Evolutionary conservation across 2,329 filamentous ascomycete genomes (phyloP).

Genomic region (Colletotrichum salicis): DNA sequence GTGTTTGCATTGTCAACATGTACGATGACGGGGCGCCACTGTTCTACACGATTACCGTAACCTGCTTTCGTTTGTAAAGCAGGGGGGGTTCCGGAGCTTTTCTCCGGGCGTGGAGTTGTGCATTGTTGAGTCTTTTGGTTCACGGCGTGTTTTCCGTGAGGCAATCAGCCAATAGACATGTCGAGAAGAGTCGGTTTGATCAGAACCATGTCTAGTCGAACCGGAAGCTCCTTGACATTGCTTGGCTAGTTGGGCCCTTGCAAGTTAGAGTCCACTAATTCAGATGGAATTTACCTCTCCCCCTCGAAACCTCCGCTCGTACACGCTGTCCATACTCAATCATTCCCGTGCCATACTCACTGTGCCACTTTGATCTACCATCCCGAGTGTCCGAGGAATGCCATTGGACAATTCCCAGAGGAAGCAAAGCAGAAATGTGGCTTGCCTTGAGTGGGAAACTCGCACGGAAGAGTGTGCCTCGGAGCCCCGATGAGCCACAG

Average conservation of each 20-base stretch:
- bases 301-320: no score
- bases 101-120: background rate
- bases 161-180: background rate
- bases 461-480: background rate
- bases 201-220: background rate
- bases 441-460: background rate
- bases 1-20: slow-evolving; percentile 2
- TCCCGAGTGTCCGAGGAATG: background rate
- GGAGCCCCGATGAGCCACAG: slow-evolving; percentile 1
- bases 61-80: slow-evolving; percentile 28
- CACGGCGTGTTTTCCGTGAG: background rate
- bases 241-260: background rate
- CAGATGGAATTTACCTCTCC: background rate
- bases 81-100: slow-evolving; percentile 6
- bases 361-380: background rate
- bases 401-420: background rate
- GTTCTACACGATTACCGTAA: background rate
- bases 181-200: background rate
- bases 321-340: background rate
- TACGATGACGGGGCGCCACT: slow-evolving; percentile 18
- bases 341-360: slow-evolving; percentile 2
- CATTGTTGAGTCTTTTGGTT: background rate
- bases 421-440: background rate
- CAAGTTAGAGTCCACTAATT: background rate
- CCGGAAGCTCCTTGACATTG: background rate